These are phyloP conservation scores for Yamadazyma jaroonii DNA, from an alignment of 1,139 yeast genomes.

Conservation along the genomic window DNA sequence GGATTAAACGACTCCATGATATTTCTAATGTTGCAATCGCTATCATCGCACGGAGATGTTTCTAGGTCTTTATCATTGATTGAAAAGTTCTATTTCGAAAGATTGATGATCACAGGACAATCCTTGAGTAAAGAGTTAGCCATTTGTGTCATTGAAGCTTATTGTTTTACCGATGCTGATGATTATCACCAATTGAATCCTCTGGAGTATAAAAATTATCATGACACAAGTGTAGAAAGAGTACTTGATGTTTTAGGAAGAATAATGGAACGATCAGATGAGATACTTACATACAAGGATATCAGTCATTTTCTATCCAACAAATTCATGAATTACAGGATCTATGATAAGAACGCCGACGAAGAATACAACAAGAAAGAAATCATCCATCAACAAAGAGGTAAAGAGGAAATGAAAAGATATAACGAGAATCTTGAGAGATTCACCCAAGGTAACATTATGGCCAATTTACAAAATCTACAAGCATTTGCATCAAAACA, in stretches of 20 bases:
- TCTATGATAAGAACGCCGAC: constrained; percentile 23
- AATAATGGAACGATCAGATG: constrained; percentile 18
- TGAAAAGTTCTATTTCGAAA: constrained; percentile 37
- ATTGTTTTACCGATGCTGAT: constrained; percentile 21
- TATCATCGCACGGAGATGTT: constrained; percentile 40
- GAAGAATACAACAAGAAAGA: constrained; percentile 8
- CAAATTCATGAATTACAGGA: constrained; percentile 26
- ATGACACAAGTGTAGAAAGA: constrained; percentile 26
- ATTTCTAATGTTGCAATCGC: constrained; percentile 27
- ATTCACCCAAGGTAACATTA: constrained; percentile 29
- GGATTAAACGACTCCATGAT: constrained; percentile 7
- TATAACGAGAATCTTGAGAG: constrained; percentile 21
- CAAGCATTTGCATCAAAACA: constrained; percentile 24
- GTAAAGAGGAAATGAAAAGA: constrained; percentile 11
- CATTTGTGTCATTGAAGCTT: constrained; percentile 34
- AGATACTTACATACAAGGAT: constrained; percentile 25
- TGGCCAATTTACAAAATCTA: constrained; percentile 29
- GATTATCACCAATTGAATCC: constrained; percentile 2
- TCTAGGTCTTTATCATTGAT: constrained; percentile 31
- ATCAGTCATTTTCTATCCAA: constrained; percentile 29
- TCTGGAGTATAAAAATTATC: constrained; percentile 1
- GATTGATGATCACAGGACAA: constrained; percentile 27
- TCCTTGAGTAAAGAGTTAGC: constrained; percentile 35
- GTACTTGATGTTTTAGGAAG: constrained; percentile 34
- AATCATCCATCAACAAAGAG: not conserved